Conservation (phyloP, 2,329 filamentous ascomycete genomes). For the Epichloe sp. region DNA sequence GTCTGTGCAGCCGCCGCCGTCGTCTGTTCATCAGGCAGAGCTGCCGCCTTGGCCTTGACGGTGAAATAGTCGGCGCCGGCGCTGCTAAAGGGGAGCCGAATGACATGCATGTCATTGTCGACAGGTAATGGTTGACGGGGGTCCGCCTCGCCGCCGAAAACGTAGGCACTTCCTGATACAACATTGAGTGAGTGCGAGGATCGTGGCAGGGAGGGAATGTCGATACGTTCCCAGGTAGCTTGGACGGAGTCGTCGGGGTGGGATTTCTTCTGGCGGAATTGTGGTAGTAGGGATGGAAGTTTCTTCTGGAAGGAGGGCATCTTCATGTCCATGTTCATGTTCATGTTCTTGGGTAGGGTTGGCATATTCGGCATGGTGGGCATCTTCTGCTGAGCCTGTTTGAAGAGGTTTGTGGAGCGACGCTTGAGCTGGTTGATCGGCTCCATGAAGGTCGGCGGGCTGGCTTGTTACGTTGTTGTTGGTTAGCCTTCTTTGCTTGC, state of each 20-base stretch:
- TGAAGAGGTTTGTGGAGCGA: conserved; percentile 39
- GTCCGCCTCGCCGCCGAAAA: conserved; percentile 66
- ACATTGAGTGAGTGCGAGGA: conserved; percentile 63
- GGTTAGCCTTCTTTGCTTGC: too few relatives aligned
- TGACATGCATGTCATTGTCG: conserved; percentile 58
- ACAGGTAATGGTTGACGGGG: conserved; percentile 44
- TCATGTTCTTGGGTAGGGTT: conserved; percentile 17
- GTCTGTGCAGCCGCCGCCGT: conserved; percentile 6
- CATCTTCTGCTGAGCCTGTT: conserved; percentile 35
- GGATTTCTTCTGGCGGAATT: conserved; percentile 20
- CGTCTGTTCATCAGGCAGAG: conserved; percentile 6
- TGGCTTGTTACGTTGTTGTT: too few relatives aligned
- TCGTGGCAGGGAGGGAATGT: conserved; percentile 44
- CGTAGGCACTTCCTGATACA: conserved; percentile 39
- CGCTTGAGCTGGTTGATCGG: conserved; percentile 40
- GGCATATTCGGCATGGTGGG: conserved; percentile 20
- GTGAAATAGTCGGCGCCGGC: conserved; percentile 46
- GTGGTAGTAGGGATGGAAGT: conserved; percentile 3
- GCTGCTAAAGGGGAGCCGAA: conserved; percentile 46
- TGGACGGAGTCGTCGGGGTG: conserved; percentile 15
- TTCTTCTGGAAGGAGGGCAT: conserved; percentile 2
- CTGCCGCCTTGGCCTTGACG: conserved; percentile 36
- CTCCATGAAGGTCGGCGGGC: conserved; percentile 28
- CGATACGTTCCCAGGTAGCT: conserved; percentile 48
- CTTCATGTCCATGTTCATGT: conserved; percentile 3